A percentile compares a stretch with the other conserved stretches of the same genome.
These are phyloP conservation scores for Tetragonia tetragonoides DNA, from an alignment of 148 eudicot genomes.

Conservation along the genomic window DNA sequence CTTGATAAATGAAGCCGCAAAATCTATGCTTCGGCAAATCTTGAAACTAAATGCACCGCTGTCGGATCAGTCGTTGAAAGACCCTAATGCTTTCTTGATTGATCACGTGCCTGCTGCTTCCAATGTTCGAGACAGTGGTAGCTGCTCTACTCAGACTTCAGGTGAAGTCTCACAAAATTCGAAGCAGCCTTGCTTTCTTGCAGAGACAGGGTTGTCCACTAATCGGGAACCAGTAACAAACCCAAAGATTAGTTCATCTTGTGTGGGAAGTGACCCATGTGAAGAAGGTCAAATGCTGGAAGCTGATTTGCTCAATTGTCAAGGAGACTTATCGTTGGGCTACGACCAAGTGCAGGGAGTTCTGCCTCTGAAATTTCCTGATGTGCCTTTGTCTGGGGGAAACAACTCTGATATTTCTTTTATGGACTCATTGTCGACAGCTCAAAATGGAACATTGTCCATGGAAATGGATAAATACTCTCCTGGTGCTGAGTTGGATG, in stretches of 20 bases:
- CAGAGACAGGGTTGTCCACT: conserved; percentile 29
- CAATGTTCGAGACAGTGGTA: conserved; percentile 31
- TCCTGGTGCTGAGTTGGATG: conserved; percentile 40
- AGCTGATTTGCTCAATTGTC: conserved; percentile 20
- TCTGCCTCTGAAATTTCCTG: conserved; percentile 23
- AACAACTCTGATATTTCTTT: conserved; percentile 29
- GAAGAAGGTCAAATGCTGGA: conserved; percentile 30
- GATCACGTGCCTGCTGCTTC: conserved; percentile 35
- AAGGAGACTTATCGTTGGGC: conserved; percentile 28
- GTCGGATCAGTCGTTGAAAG: conserved; percentile 43
- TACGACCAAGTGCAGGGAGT: conserved; percentile 27
- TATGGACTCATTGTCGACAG: conserved; percentile 31
- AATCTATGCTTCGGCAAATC: conserved; percentile 62
- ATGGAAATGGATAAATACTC: conserved; percentile 36
- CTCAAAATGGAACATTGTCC: conserved; percentile 32
- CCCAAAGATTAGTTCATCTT: conserved; percentile 33
- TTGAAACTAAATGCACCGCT: conserved; percentile 50
- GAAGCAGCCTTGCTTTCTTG: conserved; percentile 31
- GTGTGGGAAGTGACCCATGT: conserved; percentile 19
- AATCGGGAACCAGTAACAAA: conserved; percentile 22
- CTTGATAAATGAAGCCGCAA: conserved; percentile 76
- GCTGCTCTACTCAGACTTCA: conserved; percentile 36
- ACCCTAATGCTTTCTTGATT: conserved; percentile 47
- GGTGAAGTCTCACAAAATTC: conserved; percentile 47
- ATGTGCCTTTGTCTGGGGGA: conserved; percentile 28